Base-by-base conservation (phyloP, 2,329 filamentous ascomycete species). In the Pseudogymnoascus sp. region DNA sequence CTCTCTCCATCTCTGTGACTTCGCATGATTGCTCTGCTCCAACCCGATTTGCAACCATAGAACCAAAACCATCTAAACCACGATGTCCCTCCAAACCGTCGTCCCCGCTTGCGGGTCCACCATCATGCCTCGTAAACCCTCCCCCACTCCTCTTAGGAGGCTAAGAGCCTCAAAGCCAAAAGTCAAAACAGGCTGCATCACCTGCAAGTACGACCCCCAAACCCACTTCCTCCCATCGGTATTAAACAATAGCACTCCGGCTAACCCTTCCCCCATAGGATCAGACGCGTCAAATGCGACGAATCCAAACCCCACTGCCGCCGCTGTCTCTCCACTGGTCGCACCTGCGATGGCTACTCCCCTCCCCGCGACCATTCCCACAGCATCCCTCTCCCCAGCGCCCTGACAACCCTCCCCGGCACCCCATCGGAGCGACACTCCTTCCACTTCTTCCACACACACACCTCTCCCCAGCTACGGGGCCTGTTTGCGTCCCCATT, bases 401-500 rank as follows among this genome's bases (percentile, higher is more conserved):
- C 60, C 15, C 59, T 33, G 23, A 10, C 26, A 10, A 42, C 53
- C 7, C 44, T 70, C 7, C 69, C 69, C n/a, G 70, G 69, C 9
- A 69, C 31, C 33, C 33, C 65, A 1, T 53, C 67, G 15, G 85
- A 88, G 65, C 78, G 76, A 40, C 78, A 80, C 60, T 87, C 87
- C 69, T 88, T 87, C 69, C 79, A 84, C 64, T 73, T 85, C 7
- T 88, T 88, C 68, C 79, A 79, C 44, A 76, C 81, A 17, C 81
- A 82, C 50, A 87, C 86, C 0, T 83, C 85, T 1, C 79, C 77
- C 44, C 84, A 87, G 69, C 76, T 89, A 5, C 85, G 86, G 0
- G 85, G 86, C 11, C 88, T 84, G 70, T 88, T 88, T 65, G 83
- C 87, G 68, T 80, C 80, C 19, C 76, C 79, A 1, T 89, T 89